phyloP scores from a whole-genome alignment of 2,329 filamentous ascomycete species.

The Leptographium procerum region DNA sequence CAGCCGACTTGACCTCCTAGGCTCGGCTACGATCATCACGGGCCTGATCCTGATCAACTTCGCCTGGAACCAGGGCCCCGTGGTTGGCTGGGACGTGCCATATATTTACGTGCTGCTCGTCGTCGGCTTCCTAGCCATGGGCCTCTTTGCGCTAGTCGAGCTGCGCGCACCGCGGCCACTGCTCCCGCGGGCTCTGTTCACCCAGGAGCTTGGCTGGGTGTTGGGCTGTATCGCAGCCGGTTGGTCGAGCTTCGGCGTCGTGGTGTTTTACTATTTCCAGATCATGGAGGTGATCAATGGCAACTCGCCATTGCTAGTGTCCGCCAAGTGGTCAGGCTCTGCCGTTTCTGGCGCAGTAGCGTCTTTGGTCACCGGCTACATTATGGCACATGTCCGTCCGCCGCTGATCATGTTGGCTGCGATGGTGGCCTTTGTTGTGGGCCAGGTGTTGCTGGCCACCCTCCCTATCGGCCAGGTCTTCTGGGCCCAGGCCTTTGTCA shows the following conservation, averaged over 20 bases:
- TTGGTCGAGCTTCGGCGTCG: slow-evolving; percentile 13
- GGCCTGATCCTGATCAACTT: slow-evolving; percentile 15
- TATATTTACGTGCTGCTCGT: slow-evolving; percentile 12
- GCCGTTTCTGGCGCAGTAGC: slow-evolving; percentile 26
- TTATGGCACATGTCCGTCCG: slow-evolving; percentile 32
- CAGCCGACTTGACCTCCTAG: slow-evolving; percentile 8
- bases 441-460: slow-evolving; percentile 27
- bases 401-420: slow-evolving; percentile 36
- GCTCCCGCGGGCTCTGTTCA: slow-evolving; percentile 12
- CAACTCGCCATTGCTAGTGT: slow-evolving; percentile 27
- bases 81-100: slow-evolving; percentile 11
- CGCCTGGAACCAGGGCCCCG: slow-evolving; percentile 13
- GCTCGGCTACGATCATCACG: slow-evolving; percentile 6
- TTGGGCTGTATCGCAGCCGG: slow-evolving; percentile 7
- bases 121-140: slow-evolving; percentile 9
- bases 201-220: slow-evolving; percentile 9
- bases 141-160: slow-evolving; percentile 12
- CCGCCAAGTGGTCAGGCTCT: slow-evolving; percentile 28
- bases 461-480: slow-evolving; percentile 32
- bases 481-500: slow-evolving; percentile 31
- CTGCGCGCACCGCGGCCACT: slow-evolving; percentile 8
- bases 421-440: slow-evolving; percentile 17
- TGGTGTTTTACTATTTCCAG: slow-evolving; percentile 12
- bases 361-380: slow-evolving; percentile 29
- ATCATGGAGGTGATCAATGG: slow-evolving; percentile 26